phyloP scores from a whole-genome alignment of 139 green algal species.

The Volvox reticuliferus region DNA sequence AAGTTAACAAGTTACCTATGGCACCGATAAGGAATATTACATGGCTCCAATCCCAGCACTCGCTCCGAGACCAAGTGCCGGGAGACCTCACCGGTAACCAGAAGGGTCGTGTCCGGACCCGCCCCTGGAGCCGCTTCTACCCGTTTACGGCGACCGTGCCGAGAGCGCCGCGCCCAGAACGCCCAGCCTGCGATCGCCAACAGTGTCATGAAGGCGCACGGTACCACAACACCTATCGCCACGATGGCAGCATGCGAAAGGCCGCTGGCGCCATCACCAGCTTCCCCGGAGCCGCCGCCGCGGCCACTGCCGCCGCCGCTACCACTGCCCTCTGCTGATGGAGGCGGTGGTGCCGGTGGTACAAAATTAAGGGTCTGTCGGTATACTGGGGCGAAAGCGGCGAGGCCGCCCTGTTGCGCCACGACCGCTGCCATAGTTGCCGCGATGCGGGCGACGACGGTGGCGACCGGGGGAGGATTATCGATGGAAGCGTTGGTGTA shows the following conservation, averaged over 20 bases:
- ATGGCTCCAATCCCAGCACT: no score
- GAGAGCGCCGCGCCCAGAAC: not conserved
- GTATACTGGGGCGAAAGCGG: not conserved
- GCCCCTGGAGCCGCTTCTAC: not conserved
- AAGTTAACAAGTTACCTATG: no score
- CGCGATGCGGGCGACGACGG: not conserved
- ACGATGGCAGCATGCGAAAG: no score
- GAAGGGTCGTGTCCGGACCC: slow-evolving; percentile 37
- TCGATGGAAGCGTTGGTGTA: slow-evolving; percentile 8
- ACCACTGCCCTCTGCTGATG: not conserved
- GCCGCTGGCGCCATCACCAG: not conserved
- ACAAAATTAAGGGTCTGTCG: slow-evolving; percentile 17
- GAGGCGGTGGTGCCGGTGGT: not conserved
- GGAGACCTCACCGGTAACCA: slow-evolving; percentile 22
- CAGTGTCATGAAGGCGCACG: not conserved
- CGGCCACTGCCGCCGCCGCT: not conserved
- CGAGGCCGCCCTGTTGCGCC: not conserved
- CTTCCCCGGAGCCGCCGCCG: not conserved
- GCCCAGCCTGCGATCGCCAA: not conserved
- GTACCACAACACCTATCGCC: not conserved
- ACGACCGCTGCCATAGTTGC: not conserved
- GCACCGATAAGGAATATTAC: no score
- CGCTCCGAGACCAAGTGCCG: no score
- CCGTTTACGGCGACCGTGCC: not conserved
- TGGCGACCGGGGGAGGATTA: not conserved